Percentiles rank a stretch among this genome's conserved stretches.
phyloP scores from a whole-genome alignment of 2,329 filamentous ascomycete species.

The Nemania diffusa region DNA sequence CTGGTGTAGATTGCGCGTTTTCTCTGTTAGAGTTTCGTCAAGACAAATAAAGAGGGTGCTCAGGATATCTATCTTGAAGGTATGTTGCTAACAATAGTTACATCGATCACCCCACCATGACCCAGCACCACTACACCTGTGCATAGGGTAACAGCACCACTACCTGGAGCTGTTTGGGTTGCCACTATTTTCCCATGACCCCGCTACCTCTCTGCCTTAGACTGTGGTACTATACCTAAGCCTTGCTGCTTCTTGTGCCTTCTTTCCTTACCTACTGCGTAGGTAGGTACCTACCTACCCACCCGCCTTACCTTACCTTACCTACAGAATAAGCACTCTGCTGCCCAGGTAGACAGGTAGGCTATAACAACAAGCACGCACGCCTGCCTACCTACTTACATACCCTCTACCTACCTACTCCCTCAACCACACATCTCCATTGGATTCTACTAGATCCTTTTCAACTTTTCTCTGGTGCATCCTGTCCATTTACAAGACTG shows the following conservation, averaged over 20 bases:
- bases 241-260: slow-evolving; percentile 21
- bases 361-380: not conserved
- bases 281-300: too few species aligned
- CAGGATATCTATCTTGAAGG: too few species aligned
- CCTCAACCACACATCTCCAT: not conserved
- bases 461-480: not conserved
- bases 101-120: not conserved
- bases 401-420: not conserved
- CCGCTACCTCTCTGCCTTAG: slow-evolving; percentile 17
- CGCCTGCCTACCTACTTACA: not conserved
- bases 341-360: not conserved
- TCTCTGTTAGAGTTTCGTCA: too few species aligned
- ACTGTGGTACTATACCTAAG: slow-evolving; percentile 8
- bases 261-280: not conserved
- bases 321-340: not conserved
- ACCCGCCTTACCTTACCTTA: not conserved
- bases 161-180: not conserved
- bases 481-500: not conserved
- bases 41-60: too few species aligned
- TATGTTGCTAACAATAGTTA: not conserved
- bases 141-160: too few species aligned
- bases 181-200: slow-evolving; percentile 12
- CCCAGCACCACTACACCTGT: not conserved
- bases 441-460: not conserved
- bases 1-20: not conserved